Base-by-base conservation (phyloP, 805 yeast species). In the Monosporozyma solicola region DNA sequence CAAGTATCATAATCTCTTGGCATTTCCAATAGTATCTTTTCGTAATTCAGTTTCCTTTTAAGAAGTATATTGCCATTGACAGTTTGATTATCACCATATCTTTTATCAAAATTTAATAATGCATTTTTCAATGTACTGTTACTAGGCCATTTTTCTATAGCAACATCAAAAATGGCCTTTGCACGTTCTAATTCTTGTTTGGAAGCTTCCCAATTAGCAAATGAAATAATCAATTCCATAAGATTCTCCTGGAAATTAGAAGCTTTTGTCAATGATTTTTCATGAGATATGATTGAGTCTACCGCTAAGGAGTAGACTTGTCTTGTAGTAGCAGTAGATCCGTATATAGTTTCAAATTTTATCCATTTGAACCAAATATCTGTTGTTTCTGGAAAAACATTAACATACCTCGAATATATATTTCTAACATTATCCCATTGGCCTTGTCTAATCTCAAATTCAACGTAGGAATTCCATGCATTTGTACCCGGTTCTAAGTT, bases 381-480 rank as follows among this genome's bases (percentile, higher is more conserved):
- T 11, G 70, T 74, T 1, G 79, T 67, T 5, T 63, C 64, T 0
- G 87, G 84, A 58, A 78, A 79, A 0, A 74, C 74, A 10, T 72
- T 62, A 0, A 84, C 80, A 59, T 80, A 84, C 51, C 80, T 71
- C 47, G 76, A 74, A 66, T 72, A 90, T 0, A 90, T 68, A 1
- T 70, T 62, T 55, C 96, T 68, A 3, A 77, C 87, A 46, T 81
- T 80, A 11, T 74, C 80, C 55, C 63, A 66, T 54, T 83, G 83
- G 25, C 74, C 76, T 60, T 85, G 83, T 50, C 96, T 72, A 50
- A 72, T 77, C 65, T 88, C 96, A 70, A 89, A 83, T 51, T 79
- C 79, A 27, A 88, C 72, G 61, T 78, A 91, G 3, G 91, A 79
- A 50, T 76, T 78, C 94, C 95, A 91, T 0, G 87, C 94, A 11